A percentile compares a stretch with the other conserved stretches of the same genome.
phyloP scores from a whole-genome alignment of 306 rosid species.

The Sechiopsis laciniata region DNA sequence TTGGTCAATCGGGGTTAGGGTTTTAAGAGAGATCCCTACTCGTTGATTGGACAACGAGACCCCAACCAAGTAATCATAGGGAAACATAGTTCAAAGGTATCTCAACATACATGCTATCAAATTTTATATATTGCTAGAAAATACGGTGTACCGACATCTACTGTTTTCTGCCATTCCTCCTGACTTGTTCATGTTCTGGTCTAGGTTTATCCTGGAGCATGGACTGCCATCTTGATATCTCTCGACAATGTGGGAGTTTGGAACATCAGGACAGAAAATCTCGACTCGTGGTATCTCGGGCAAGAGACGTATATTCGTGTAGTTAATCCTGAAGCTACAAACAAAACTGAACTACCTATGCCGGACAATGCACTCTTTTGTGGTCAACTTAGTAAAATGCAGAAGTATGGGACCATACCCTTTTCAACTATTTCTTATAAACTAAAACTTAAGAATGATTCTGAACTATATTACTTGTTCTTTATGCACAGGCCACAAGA shows the following conservation, averaged over 20 bases:
- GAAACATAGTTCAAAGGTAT: too few species aligned
- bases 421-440: not conserved
- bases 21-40: too few species aligned
- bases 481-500: conserved; percentile 59
- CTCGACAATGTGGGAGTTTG: conserved; percentile 90
- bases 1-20: too few species aligned
- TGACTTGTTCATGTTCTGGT: not conserved
- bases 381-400: conserved; percentile 63
- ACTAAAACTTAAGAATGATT: not conserved
- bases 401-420: conserved; percentile 46
- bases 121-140: not conserved
- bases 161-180: not conserved
- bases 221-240: conserved; percentile 85
- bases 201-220: conserved; percentile 94
- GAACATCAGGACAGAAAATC: conserved; percentile 88
- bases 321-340: conserved; percentile 77
- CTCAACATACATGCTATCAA: too few species aligned
- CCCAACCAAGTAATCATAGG: too few species aligned
- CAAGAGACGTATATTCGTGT: conserved; percentile 86
- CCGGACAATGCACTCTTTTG: conserved; percentile 85
- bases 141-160: not conserved
- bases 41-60: too few species aligned
- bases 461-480: conserved; percentile 15
- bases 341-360: conserved; percentile 78
- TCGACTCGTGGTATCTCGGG: conserved; percentile 94